Conservation (phyloP, 2,329 filamentous ascomycete genomes). For the Exophiala sideris region DNA sequence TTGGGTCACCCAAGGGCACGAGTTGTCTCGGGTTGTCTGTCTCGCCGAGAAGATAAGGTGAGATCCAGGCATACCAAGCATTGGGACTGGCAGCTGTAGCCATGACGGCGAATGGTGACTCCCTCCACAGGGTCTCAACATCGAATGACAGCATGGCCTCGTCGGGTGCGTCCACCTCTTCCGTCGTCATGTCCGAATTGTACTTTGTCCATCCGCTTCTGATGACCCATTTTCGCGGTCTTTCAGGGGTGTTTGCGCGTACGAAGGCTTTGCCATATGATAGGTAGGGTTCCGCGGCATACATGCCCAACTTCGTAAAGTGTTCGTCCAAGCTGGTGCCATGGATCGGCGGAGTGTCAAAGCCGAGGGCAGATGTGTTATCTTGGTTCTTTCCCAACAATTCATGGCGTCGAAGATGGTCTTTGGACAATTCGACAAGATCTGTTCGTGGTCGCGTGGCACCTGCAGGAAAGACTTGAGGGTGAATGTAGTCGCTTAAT, state of each 20-base stretch:
- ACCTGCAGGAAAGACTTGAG: conserved; percentile 70
- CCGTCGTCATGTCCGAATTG: conserved; percentile 66
- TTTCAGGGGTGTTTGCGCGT: conserved; percentile 54
- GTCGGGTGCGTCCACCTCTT: conserved; percentile 71
- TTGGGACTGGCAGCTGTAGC: conserved; percentile 86
- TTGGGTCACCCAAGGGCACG: conserved; percentile 78
- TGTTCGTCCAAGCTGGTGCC: conserved; percentile 87
- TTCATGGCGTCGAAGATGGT: conserved; percentile 82
- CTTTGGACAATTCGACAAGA: conserved; percentile 73
- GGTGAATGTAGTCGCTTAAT: conserved; percentile 75
- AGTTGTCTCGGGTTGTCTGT: conserved; percentile 73
- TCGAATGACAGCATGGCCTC: conserved; percentile 87
- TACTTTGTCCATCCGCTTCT: conserved; percentile 96
- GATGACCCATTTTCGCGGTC: conserved; percentile 69
- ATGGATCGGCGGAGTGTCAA: conserved; percentile 77
- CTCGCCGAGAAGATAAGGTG: conserved; percentile 88
- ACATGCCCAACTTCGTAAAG: conserved; percentile 81
- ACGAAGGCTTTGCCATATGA: conserved; percentile 72
- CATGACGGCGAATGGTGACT: conserved; percentile 91
- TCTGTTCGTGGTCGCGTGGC: conserved; percentile 59
- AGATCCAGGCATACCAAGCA: conserved; percentile 96
- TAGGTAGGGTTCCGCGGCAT: conserved; percentile 82
- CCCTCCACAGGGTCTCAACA: conserved; percentile 94
- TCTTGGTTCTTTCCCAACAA: conserved; percentile 88
- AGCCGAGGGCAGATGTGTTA: conserved; percentile 68